Evolutionary conservation across 192 early-diverging fungal species (phyloP).

Genomic region (Kappamyces sp.): DNA sequence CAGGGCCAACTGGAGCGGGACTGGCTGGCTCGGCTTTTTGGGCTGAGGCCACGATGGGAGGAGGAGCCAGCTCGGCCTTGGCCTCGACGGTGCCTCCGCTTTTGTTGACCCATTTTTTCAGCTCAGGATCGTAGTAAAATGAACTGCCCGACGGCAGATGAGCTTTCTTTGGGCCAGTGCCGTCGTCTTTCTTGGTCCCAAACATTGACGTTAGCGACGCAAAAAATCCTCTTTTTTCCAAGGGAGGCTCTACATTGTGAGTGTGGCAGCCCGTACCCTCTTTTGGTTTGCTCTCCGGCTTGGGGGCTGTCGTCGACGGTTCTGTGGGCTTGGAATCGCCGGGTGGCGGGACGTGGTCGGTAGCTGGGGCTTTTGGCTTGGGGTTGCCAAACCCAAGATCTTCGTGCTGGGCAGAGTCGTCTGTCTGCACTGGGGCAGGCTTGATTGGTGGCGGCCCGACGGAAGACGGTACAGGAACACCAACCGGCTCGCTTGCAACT

Average conservation of each 20-base stretch:
- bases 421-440: neutral
- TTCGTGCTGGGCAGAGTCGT: slow-evolving; percentile 23
- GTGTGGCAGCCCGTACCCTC: slow-evolving; percentile 22
- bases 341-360: slow-evolving; percentile 10
- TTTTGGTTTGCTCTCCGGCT: slow-evolving; percentile 13
- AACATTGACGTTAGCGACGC: slow-evolving; percentile 32
- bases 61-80: slow-evolving; percentile 27
- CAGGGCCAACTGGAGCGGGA: slow-evolving; percentile 19
- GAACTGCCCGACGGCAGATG: slow-evolving; percentile 80
- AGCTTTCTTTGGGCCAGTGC: slow-evolving; percentile 55
- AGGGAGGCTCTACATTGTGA: slow-evolving; percentile 18
- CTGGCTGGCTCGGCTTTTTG: no score
- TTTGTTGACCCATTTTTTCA: slow-evolving; percentile 85
- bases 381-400: slow-evolving; percentile 43
- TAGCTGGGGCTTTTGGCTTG: slow-evolving; percentile 15
- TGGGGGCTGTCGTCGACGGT: slow-evolving; percentile 16
- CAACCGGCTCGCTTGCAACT: no score
- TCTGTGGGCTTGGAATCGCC: slow-evolving; percentile 26
- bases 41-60: slow-evolving; percentile 32
- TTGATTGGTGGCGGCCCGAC: no score
- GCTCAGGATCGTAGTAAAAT: slow-evolving; percentile 82
- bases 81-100: slow-evolving; percentile 39
- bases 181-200: slow-evolving; percentile 20
- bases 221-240: slow-evolving; percentile 22
- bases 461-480: no score